Evolutionary conservation across 371 early-diverging fungal genomes (phyloP).

Genomic region (Choanephora cucurbitarum): DNA sequence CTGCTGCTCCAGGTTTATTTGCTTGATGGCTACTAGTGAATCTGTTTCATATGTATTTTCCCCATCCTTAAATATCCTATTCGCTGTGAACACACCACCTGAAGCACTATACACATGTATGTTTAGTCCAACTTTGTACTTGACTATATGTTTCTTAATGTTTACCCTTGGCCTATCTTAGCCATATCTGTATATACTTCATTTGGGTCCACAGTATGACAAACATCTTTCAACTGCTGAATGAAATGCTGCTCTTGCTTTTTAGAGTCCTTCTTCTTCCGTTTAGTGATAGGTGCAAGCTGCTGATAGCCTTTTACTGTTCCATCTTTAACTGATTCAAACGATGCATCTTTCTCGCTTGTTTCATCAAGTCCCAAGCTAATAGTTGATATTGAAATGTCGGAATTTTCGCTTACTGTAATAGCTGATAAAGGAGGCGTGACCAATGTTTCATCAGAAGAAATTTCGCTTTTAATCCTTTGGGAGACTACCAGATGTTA

Average conservation of each 20-base stretch:
- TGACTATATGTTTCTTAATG: neutral
- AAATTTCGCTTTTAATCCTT: neutral
- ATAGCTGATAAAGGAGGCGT: neutral
- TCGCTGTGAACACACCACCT: constrained; percentile 65
- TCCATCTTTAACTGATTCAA: too few relatives aligned
- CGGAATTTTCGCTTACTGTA: neutral
- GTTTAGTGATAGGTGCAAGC: constrained; percentile 19
- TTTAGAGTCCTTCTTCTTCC: constrained; percentile 22
- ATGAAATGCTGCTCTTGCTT: constrained; percentile 63
- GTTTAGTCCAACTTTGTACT: neutral
- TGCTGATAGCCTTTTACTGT: neutral
- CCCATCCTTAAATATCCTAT: constrained; percentile 32
- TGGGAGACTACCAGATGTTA: neutral
- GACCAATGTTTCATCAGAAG: neutral
- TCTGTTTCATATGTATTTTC: constrained; percentile 26
- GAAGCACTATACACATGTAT: constrained; percentile 26
- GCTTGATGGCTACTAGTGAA: constrained; percentile 74
- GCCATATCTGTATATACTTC: constrained; percentile 72
- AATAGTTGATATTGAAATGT: neutral
- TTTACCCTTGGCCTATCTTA: constrained; percentile 90
- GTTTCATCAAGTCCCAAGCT: neutral
- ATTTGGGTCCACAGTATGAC: constrained; percentile 85
- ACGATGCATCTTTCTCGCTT: neutral
- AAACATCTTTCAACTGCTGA: constrained; percentile 77
- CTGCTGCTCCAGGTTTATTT: constrained; percentile 83